phyloP scores from a whole-genome alignment of 257 asterid genomes.

The Solanum etuberosum region DNA sequence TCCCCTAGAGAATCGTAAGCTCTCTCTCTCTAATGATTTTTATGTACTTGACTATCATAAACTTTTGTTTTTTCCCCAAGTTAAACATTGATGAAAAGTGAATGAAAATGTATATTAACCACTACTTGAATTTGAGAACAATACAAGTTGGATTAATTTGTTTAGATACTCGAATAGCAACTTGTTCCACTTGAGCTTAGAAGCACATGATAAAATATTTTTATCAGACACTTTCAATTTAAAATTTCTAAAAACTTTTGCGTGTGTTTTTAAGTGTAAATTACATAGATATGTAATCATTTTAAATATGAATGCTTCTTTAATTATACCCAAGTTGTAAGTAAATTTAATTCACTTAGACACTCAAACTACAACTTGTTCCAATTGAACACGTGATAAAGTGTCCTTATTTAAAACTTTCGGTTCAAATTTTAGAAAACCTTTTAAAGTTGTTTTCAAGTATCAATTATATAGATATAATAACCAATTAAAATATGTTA shows the following conservation, averaged over 20 bases:
- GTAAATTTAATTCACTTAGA: neutral
- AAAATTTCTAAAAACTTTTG: neutral
- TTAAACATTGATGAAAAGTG: neutral
- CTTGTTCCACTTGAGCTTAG: neutral
- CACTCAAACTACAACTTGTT: neutral
- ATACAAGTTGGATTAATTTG: neutral
- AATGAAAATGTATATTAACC: neutral
- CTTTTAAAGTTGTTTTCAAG: neutral
- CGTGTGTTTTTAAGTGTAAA: neutral
- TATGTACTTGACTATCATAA: neutral
- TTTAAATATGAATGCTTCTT: neutral
- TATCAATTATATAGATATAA: neutral
- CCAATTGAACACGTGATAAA: neutral
- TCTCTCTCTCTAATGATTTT: neutral
- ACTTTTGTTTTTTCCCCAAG: neutral
- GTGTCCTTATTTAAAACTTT: neutral
- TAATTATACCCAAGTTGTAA: no score
- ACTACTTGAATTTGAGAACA: neutral
- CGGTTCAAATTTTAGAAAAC: neutral
- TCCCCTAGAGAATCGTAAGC: constrained; percentile 76
- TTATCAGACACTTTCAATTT: no score
- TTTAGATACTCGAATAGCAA: neutral
- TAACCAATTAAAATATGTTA: neutral
- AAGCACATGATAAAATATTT: neutral
- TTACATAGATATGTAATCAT: neutral